Evolutionary conservation across 225 moss, liverwort and hornwort genomes (phyloP).

Genomic region (Bryum argenteum): DNA sequence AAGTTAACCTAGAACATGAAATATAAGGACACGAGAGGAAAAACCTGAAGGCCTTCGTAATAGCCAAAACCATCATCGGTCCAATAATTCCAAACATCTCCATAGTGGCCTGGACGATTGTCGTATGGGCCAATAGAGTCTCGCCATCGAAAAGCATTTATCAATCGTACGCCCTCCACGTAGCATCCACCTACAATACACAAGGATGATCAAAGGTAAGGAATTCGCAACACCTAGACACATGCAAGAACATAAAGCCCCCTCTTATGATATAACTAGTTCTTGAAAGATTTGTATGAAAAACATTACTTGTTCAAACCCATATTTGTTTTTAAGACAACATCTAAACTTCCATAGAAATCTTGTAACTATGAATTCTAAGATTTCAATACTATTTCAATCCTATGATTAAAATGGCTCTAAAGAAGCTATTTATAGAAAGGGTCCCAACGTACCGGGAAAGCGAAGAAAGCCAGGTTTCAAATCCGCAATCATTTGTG

Average conservation of each 20-base stretch:
- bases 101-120: conserved; percentile 85
- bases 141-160: conserved; percentile 91
- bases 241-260: too few species aligned
- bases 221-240: too few species aligned
- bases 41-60: conserved; percentile 88
- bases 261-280: too few species aligned
- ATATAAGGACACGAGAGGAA: background rate
- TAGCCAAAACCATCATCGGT: conserved; percentile 91
- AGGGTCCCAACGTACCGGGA: conserved; percentile 53
- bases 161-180: conserved; percentile 72
- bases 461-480: conserved; percentile 92
- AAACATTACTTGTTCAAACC: too few species aligned
- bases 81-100: conserved; percentile 97
- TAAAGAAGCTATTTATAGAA: too few species aligned
- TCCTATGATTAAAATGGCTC: too few species aligned
- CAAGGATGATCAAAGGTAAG: background rate
- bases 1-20: too few species aligned
- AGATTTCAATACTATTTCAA: too few species aligned
- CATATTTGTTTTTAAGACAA: too few species aligned
- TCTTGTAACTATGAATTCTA: too few species aligned
- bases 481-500: conserved; percentile 72
- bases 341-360: too few species aligned
- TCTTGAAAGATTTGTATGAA: too few species aligned
- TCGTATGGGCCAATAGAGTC: conserved; percentile 83
- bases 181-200: conserved; percentile 76